Conservation (phyloP, 1,139 yeast genomes). For the Pichia sp. region DNA sequence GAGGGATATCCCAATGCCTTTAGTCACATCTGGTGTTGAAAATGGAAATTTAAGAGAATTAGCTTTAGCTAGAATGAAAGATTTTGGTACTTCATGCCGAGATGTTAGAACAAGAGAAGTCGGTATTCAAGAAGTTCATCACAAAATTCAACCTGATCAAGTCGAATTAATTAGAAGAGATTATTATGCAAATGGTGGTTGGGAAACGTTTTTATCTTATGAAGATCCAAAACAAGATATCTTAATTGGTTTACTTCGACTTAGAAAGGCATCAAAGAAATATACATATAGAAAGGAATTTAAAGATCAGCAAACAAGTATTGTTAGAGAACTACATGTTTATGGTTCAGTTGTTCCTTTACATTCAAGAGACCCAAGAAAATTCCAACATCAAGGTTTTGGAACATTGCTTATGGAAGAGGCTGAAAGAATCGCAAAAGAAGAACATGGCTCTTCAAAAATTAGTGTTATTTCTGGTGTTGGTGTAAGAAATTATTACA, state of each 20-base stretch:
- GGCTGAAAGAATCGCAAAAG: slow-evolving; percentile 91
- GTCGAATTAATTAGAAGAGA: slow-evolving; percentile 94
- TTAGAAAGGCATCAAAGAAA: slow-evolving; percentile 84
- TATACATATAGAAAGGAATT: slow-evolving; percentile 90
- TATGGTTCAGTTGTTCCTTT: slow-evolving; percentile 97
- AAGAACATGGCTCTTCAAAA: slow-evolving; percentile 90
- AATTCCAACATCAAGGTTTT: slow-evolving; percentile 98
- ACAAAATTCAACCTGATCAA: slow-evolving; percentile 94
- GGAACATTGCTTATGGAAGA: slow-evolving; percentile 98
- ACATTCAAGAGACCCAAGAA: slow-evolving; percentile 96
- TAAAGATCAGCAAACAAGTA: slow-evolving; percentile 75
- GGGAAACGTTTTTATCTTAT: slow-evolving; percentile 95
- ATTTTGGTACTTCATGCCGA: slow-evolving; percentile 91
- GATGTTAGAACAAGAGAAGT: slow-evolving; percentile 99
- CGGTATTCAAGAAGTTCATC: slow-evolving; percentile 97
- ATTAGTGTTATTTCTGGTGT: slow-evolving; percentile 95
- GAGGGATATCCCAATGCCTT: slow-evolving; percentile 98
- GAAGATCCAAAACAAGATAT: slow-evolving; percentile 98
- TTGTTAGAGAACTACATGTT: slow-evolving; percentile 93
- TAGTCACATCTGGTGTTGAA: slow-evolving; percentile 96
- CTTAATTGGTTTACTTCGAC: slow-evolving; percentile 79
- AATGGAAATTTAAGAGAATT: slow-evolving; percentile 94
- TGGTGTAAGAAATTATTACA: slow-evolving; percentile 94
- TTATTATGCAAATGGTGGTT: slow-evolving; percentile 95
- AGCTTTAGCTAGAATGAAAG: slow-evolving; percentile 96